Evolutionary conservation across 306 rosid genomes (phyloP), one percentile per base, ranked within the genome.

Genomic region (Cercis canadensis): DNA sequence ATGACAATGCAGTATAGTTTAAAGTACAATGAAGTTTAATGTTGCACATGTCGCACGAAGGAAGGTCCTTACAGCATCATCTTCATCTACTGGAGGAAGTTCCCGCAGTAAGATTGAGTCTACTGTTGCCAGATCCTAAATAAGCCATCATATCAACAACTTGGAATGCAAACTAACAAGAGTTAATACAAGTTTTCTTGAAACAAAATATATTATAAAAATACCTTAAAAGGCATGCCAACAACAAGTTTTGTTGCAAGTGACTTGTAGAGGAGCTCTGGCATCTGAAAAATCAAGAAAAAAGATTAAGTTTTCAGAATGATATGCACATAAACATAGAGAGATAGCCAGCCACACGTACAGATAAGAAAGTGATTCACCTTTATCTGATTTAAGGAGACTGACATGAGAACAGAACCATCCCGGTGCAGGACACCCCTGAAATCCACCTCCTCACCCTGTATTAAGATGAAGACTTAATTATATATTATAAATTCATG

Each of bases 191-290:
- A 15, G 29, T 46, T 34, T 32, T 72, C 16, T 69, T 68, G 50
- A 70, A 76, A 69, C 15, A 60, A 39, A n/a, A 62, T 7, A 52
- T n/a, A 65, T 29, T 34, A 61, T 16, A 39, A 68, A 24, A 18
- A 81, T 51, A 91, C 99, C 99, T 91, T 94, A 82, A 91, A 94
- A 65, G 99, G 99, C 99, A 94, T 94, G 83, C 99, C 99, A 44
- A 94, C 82, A 47, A 82, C 65, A 67, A 94, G 95, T 75, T 94
- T 94, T 41, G 99, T 87, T 4, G 96, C 92, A 62, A 94, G 92
- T 33, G 97, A 89, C 85, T 75, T 94, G 92, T 94, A 94, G 49
- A 94, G 85, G 43, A 89, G 91, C 74, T 89, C 99, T 6, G 99
- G 97, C 33, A 34, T 79, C 99, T 94, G 84, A 21, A 54, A 71